Evolutionary conservation across 371 early-diverging fungal genomes (phyloP), one percentile per base, ranked within the genome.

Genomic region (Lichtheimia corymbifera): DNA sequence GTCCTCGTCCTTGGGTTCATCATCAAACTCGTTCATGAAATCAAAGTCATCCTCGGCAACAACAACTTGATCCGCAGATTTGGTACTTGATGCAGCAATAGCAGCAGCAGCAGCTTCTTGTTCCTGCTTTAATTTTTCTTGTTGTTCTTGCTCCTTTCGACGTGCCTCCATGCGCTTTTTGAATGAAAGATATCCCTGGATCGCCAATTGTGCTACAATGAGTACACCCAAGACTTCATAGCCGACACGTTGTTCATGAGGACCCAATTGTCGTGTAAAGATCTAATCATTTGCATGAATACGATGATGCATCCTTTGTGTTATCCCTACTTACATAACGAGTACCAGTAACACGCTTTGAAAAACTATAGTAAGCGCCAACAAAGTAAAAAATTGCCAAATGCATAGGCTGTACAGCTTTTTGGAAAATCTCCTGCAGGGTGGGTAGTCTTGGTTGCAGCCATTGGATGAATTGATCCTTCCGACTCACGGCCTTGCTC

Each of bases 221-320:
- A 96, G 69, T 1, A 85, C 82, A 14, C 95, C 95, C 56, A 96
- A 71, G 0, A 93, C 79, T 64, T 95, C 96, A 70, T 95, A 95
- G 13, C 93, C 91, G 0, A 70, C 76, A n/a, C 79, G 75, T 59
- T 88, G 82, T 67, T 95, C 93, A 30, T 88, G 85, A 13, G 85
- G 84, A 0, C 88, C 82, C 57, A 92, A 78, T 66, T 87, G 84
- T 18, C 93, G 86, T 27, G 90, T 85, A 63, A 93, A 88, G 20
- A 89, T 87, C 88, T 88, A 66, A 35, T 35, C 2, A 35, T 35
- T 2, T 22, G 22, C 22, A 35, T 11, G 2, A 9, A 2, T 11
- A 35, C 11, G 11, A 35, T 28, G 28, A 28, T 28, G 28, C 1
- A 28, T 4, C 7, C 28, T 28, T 28, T 18, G 4, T 13, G 47